A percentile compares a stretch with the other conserved stretches of the same genome.
These are phyloP conservation scores for Cercospora sp. DNA, from an alignment of 2,329 filamentous ascomycete species.

Conservation along the genomic window DNA sequence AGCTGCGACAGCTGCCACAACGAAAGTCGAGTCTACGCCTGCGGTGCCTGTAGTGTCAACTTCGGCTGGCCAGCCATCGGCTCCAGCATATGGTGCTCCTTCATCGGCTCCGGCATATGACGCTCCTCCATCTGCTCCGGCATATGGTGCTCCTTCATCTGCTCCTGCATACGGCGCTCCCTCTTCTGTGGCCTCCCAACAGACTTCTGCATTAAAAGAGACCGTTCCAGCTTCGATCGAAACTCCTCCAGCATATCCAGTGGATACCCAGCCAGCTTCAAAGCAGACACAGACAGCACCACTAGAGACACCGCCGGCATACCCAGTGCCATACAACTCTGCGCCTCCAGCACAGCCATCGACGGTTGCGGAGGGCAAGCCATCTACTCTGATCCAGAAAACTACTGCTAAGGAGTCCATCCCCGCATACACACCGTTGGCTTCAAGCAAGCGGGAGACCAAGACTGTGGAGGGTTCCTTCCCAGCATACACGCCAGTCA, in stretches of 20 bases:
- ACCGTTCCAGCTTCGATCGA: not conserved
- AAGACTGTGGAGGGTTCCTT: not conserved
- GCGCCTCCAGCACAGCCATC: not conserved
- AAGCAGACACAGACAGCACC: not conserved
- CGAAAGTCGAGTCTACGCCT: not conserved
- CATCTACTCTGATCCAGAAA: not conserved
- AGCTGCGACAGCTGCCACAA: not conserved
- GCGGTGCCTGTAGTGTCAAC: not conserved
- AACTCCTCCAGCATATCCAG: not conserved
- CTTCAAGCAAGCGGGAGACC: not conserved
- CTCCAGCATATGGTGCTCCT: not conserved
- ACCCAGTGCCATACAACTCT: not conserved
- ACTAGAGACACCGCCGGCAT: not conserved
- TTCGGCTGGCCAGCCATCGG: not conserved
- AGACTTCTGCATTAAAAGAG: not conserved
- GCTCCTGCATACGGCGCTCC: not conserved
- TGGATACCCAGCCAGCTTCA: not conserved
- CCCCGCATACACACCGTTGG: not conserved
- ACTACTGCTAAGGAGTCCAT: not conserved
- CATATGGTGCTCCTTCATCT: not conserved
- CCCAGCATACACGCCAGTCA: not conserved
- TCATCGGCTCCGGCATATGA: not conserved
- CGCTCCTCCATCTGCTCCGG: not conserved
- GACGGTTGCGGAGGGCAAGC: not conserved
- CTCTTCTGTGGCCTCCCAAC: not conserved